These are phyloP conservation scores for Lactarius sanguifluus DNA, from an alignment of 768 basidiomycete genomes.

Conservation along the genomic window DNA sequence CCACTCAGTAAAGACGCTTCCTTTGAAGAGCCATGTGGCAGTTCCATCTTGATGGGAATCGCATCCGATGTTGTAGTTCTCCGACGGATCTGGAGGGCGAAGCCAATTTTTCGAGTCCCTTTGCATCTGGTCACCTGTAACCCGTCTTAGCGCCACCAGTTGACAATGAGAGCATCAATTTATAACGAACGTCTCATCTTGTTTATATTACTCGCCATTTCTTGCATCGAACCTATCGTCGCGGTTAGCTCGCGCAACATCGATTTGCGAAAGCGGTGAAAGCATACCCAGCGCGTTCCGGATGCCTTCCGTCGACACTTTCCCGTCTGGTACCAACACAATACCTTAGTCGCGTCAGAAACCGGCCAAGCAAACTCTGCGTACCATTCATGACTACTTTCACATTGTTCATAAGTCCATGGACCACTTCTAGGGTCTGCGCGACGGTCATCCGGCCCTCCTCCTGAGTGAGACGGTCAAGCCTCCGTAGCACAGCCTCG, in stretches of 20 bases:
- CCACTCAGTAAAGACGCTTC: slow-evolving; percentile 1
- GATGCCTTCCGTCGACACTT: background rate
- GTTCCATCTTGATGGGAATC: background rate
- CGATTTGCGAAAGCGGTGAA: background rate
- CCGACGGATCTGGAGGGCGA: slow-evolving; percentile 12
- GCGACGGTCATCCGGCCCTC: slow-evolving; percentile 1
- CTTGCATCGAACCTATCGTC: background rate
- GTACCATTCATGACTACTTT: slow-evolving; percentile 11
- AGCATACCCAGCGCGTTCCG: background rate
- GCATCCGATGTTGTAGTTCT: background rate
- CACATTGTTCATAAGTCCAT: slow-evolving; percentile 1
- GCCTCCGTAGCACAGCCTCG: background rate
- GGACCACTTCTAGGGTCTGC: slow-evolving; percentile 4
- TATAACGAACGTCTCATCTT: slow-evolving; percentile 1
- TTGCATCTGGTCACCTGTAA: slow-evolving; percentile 7
- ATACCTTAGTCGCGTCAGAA: background rate
- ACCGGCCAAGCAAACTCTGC: background rate
- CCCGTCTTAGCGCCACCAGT: background rate
- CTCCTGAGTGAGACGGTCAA: slow-evolving; percentile 5
- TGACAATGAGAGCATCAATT: too few relatives aligned
- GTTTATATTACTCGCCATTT: background rate
- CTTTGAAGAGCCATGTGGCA: slow-evolving; percentile 1
- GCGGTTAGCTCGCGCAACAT: background rate
- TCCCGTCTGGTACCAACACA: background rate
- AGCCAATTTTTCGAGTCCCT: background rate